These are phyloP conservation scores for Ogataea salicorniae DNA, from an alignment of 805 yeast species.

Conservation along the genomic window DNA sequence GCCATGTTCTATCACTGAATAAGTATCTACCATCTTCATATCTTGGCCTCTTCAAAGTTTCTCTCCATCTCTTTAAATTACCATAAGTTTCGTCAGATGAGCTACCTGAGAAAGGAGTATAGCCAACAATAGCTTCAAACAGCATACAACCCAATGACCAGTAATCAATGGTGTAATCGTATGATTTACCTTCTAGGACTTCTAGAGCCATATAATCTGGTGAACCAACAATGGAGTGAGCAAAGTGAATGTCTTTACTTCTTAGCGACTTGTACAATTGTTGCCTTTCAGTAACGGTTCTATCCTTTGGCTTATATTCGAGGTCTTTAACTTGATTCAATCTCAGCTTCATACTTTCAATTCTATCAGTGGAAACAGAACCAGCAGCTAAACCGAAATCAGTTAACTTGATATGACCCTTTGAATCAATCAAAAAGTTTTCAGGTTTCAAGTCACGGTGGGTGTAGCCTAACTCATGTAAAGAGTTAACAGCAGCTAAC, in stretches of 20 bases:
- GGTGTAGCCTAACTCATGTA: slow-evolving; percentile 92
- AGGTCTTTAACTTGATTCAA: slow-evolving; percentile 65
- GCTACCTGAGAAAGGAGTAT: slow-evolving; percentile 95
- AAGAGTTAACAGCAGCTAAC: slow-evolving; percentile 91
- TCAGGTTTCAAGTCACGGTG: slow-evolving; percentile 97
- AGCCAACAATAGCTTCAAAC: slow-evolving; percentile 93
- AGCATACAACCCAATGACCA: slow-evolving; percentile 98
- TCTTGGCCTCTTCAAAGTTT: slow-evolving; percentile 82
- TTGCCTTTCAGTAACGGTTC: slow-evolving; percentile 84
- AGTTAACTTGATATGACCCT: slow-evolving; percentile 88
- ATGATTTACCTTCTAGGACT: slow-evolving; percentile 87
- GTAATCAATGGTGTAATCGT: slow-evolving; percentile 95
- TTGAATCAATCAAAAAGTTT: slow-evolving; percentile 81
- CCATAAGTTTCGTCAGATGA: slow-evolving; percentile 92
- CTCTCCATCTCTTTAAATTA: slow-evolving; percentile 89
- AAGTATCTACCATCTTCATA: slow-evolving; percentile 88
- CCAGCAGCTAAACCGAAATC: slow-evolving; percentile 99
- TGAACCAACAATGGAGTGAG: slow-evolving; percentile 94
- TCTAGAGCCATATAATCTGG: slow-evolving; percentile 99
- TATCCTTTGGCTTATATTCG: slow-evolving; percentile 60
- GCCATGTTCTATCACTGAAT: slow-evolving; percentile 96
- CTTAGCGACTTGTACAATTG: slow-evolving; percentile 74
- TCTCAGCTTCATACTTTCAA: slow-evolving; percentile 82
- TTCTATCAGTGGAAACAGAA: slow-evolving; percentile 84
- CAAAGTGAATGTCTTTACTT: slow-evolving; percentile 75